Percentiles rank a stretch among this genome's conserved stretches.
Conservation (phyloP, 1,284 basidiomycete species). For the Heterobasidion parviporum region DNA sequence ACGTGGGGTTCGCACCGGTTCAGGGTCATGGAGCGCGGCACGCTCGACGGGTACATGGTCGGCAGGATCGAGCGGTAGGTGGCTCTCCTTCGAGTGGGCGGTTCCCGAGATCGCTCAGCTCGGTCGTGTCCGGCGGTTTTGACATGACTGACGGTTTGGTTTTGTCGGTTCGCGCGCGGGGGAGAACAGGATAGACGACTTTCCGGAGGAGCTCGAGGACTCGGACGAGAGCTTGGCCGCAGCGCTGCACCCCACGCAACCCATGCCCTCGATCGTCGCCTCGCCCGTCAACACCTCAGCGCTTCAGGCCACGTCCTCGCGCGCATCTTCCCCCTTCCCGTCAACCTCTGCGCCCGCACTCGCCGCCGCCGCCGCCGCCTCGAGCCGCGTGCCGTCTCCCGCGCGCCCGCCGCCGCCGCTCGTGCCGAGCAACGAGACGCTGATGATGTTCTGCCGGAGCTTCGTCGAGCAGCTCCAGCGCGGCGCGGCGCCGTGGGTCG, state of each 20-base stretch:
- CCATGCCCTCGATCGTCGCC: not conserved
- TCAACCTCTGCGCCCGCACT: too few species aligned
- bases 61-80: constrained; percentile 65
- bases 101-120: too few species aligned
- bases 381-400: not conserved
- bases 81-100: not conserved
- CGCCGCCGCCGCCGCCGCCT: too few species aligned
- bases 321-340: not conserved
- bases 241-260: constrained; percentile 13
- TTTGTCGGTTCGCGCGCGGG: not conserved
- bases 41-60: constrained; percentile 84
- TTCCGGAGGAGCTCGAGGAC: constrained; percentile 37
- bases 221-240: constrained; percentile 22
- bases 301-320: not conserved
- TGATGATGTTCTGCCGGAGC: constrained; percentile 69
- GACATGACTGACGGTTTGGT: not conserved
- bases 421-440: constrained; percentile 42
- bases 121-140: too few species aligned
- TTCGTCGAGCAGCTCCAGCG: constrained; percentile 78
- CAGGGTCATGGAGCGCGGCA: constrained; percentile 74
- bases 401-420: constrained; percentile 5
- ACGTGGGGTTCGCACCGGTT: constrained; percentile 82
- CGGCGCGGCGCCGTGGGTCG: constrained; percentile 86
- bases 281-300: not conserved
- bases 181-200: constrained; percentile 41